A percentile compares a stretch with the other conserved stretches of the same genome.
Conservation (phyloP, 371 early-diverging fungal species). For the Amoeboaphelidium protococcarum region DNA sequence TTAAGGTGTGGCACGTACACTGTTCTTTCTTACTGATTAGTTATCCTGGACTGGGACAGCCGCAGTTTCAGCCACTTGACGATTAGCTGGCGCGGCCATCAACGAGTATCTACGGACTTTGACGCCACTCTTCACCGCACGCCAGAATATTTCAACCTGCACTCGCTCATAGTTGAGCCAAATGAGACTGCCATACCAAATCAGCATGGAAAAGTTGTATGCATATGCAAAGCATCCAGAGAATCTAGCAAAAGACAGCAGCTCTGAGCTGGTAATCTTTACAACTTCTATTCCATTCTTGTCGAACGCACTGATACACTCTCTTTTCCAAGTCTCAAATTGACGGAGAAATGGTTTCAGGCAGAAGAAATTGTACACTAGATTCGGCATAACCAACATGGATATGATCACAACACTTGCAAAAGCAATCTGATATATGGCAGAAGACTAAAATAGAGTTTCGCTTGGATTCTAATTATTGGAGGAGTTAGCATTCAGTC, state of each 20-base stretch:
- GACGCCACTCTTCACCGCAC: not conserved
- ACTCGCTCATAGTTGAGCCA: not conserved
- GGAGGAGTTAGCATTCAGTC: too few relatives aligned
- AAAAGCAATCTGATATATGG: not conserved
- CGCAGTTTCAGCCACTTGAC: too few relatives aligned
- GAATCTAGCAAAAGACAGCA: not conserved
- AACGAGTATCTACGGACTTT: not conserved
- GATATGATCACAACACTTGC: not conserved
- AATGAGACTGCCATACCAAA: not conserved
- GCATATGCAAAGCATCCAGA: too few relatives aligned
- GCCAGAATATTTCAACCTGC: not conserved
- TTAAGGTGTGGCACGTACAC: too few relatives aligned
- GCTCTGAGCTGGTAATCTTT: not conserved
- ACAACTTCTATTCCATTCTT: not conserved
- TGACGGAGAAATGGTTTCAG: not conserved
- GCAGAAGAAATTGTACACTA: not conserved
- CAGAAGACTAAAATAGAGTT: not conserved
- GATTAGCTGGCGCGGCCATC: too few relatives aligned
- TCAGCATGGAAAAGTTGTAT: not conserved
- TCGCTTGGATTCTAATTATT: too few relatives aligned
- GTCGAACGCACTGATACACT: not conserved
- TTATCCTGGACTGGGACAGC: too few relatives aligned
- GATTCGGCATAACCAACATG: not conserved
- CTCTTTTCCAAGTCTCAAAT: not conserved
- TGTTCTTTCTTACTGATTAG: too few relatives aligned